These are phyloP conservation scores for Parmelia sp. DNA, from an alignment of 495 filamentous ascomycete species.

Conservation along the genomic window DNA sequence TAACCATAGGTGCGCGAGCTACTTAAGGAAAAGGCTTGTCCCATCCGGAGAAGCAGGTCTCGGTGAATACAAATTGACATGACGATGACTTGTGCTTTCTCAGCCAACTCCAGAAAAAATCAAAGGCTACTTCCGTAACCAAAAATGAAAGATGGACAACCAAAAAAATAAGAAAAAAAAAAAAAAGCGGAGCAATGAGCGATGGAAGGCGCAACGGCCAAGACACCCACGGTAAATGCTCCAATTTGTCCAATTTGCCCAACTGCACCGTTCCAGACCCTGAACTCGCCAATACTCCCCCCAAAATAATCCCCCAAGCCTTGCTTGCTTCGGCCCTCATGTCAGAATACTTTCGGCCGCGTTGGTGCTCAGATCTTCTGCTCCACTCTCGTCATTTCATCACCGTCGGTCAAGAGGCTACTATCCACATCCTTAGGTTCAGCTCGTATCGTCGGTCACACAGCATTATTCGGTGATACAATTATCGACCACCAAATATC, in stretches of 20 bases:
- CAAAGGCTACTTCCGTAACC: too few relatives aligned
- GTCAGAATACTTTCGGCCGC: background rate
- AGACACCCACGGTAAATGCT: background rate
- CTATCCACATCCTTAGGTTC: background rate
- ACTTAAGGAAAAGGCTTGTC: background rate
- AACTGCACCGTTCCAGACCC: background rate
- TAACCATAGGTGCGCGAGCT: conserved; percentile 12
- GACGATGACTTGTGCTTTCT: background rate
- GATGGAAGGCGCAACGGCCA: background rate
- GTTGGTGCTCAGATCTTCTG: background rate
- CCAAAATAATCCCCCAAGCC: background rate
- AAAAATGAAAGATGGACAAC: background rate
- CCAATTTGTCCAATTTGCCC: background rate
- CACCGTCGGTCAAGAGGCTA: background rate
- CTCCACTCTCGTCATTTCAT: background rate
- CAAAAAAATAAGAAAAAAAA: background rate
- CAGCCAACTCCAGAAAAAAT: background rate
- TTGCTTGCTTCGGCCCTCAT: background rate
- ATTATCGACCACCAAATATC: background rate
- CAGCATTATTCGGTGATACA: background rate
- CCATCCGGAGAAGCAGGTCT: conserved; percentile 11
- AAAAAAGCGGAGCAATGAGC: background rate
- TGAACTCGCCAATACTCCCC: background rate
- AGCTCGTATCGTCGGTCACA: background rate
- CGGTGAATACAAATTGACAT: conserved; percentile 8